phyloP scores from a whole-genome alignment of 78 protist species.

The Dictyostelium discoideum region DNA sequence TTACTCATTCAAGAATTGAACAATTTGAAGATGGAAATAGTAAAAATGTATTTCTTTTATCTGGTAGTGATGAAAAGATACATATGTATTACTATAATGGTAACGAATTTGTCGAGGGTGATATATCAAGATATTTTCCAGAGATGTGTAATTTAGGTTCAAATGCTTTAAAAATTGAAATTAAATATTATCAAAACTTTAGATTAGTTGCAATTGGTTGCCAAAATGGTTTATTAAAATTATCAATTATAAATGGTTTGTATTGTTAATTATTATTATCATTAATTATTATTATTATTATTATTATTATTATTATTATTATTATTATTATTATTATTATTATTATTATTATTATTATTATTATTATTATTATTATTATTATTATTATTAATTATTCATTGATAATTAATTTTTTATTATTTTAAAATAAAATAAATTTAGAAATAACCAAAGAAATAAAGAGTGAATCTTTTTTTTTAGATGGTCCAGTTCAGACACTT shows the following conservation, averaged over 20 bases:
- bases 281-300: no score
- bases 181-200: constrained; percentile 23
- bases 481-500: constrained; percentile 74
- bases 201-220: constrained; percentile 43
- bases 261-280: not conserved
- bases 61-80: constrained; percentile 71
- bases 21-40: not conserved
- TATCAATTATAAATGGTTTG: constrained; percentile 53
- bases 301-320: no score
- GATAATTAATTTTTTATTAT: no score
- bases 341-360: not conserved
- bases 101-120: constrained; percentile 37
- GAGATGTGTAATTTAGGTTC: constrained; percentile 52
- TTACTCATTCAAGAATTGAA: not conserved
- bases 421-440: not conserved
- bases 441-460: constrained; percentile 16
- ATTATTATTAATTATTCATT: not conserved
- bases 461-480: constrained; percentile 51
- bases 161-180: constrained; percentile 18
- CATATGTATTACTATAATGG: constrained; percentile 35
- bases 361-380: no score
- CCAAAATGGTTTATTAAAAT: constrained; percentile 49
- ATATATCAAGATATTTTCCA: constrained; percentile 36
- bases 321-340: no score
- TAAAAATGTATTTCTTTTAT: constrained; percentile 23